Percentiles rank a stretch among this genome's conserved stretches.
Conservation (phyloP, 225 moss, liverwort and hornwort species). For the Anthoceros angustus region DNA sequence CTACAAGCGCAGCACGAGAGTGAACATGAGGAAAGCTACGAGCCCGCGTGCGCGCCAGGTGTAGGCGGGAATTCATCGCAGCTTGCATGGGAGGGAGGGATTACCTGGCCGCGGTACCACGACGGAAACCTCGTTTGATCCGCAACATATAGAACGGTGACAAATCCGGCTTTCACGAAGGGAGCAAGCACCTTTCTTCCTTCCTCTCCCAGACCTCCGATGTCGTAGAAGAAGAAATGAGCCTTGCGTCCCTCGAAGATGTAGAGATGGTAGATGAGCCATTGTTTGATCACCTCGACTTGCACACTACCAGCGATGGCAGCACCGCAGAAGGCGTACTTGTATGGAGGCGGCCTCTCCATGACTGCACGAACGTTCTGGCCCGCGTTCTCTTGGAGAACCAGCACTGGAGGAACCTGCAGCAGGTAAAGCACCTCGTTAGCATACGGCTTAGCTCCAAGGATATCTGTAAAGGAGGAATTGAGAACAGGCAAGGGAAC, state of each 20-base stretch:
- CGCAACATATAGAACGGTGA: conserved; percentile 32
- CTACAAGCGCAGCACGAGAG: conserved; percentile 8
- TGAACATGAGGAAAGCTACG: too few relatives aligned
- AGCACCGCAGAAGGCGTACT: conserved; percentile 42
- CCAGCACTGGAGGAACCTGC: neutral
- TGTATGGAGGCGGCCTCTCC: conserved; percentile 13
- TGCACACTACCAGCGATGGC: conserved; percentile 30
- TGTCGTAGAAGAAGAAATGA: conserved; percentile 47
- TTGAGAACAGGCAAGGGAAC: neutral
- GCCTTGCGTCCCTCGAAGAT: conserved; percentile 15
- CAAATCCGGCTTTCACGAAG: conserved; percentile 23
- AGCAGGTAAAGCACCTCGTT: neutral
- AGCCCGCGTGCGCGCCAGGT: too few relatives aligned
- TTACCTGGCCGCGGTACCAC: conserved; percentile 26
- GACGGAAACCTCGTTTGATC: conserved; percentile 20
- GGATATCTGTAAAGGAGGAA: too few relatives aligned
- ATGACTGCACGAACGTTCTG: neutral
- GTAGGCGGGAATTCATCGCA: too few relatives aligned
- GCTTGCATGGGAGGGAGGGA: too few relatives aligned
- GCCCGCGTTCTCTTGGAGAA: neutral
- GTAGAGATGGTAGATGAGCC: conserved; percentile 54
- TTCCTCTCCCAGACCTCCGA: conserved; percentile 15
- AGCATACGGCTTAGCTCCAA: neutral
- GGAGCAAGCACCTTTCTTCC: conserved; percentile 20
- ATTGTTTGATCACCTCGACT: conserved; percentile 28